Base-by-base conservation (phyloP, 2,329 filamentous ascomycete species). In the Paradendryphiella salina region DNA sequence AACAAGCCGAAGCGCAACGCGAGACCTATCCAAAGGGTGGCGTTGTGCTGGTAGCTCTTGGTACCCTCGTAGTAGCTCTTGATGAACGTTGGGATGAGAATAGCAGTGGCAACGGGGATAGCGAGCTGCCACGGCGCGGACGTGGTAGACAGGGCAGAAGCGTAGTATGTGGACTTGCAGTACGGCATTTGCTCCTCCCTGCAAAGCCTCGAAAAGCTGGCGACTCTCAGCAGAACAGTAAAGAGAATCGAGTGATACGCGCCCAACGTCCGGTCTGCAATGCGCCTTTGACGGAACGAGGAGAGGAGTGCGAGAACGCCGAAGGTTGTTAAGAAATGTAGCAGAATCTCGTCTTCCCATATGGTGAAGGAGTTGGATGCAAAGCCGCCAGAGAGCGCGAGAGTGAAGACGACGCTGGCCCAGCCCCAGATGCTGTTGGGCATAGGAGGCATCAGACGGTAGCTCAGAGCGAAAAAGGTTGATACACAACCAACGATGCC, bases 151-250 rank as follows among this genome's bases (percentile, higher is more conserved):
- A 87, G 89, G 8, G 87, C 84, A 0, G 93, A 96, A 4, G 91
- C 88, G 69, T 99, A 99, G 77, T 96, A 99, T 0, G 94, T 96
- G 1, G 93, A 96, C 46, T 84, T 85, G 78, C 94, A 99, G 76
- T 88, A 95, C 0, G 94, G 94, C 90, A 97, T 96, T 76, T 99
- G 94, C 76, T 99, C 94, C 73, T 99, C 94, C 50, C 94, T 87
- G 71, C 94, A 99, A 15, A 99, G 85, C 60, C 91, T 89, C 8
- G 94, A 96, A 60, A 93, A 85, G 1, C 92, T 96, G 0, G 91
- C 88, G 3, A 93, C 46, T 46, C 93, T 86, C 11, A 87, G 87
- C 10, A 97, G 80, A 4, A 90, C 69, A 49, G 94, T 79, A 67
- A 99, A 97, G 1, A 90, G 77, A 15, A 93, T 71, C 0, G 94